Evolutionary conservation across 2,329 filamentous ascomycete genomes (phyloP).

Genomic region (Orbilia oligospora): DNA sequence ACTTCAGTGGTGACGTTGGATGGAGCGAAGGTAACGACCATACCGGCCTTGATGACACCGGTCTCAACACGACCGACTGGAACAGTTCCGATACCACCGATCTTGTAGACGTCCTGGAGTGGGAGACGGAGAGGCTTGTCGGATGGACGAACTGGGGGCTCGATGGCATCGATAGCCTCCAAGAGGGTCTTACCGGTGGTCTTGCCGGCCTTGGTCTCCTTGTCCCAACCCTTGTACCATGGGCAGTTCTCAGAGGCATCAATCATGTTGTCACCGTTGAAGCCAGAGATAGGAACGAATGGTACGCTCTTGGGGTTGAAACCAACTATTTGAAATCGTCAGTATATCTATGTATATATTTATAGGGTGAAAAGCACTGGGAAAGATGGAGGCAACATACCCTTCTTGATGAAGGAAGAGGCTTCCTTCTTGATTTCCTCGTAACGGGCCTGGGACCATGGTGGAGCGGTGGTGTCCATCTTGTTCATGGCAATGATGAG

Average conservation of each 20-base stretch:
- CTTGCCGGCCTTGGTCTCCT: conserved; percentile 94
- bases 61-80: conserved; percentile 99
- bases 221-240: conserved; percentile 99
- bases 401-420: conserved; percentile 99
- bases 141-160: conserved; percentile 90
- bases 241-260: conserved; percentile 89
- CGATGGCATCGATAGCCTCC: conserved; percentile 97
- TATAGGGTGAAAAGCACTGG: neutral
- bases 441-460: conserved; percentile 93
- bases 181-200: conserved; percentile 95
- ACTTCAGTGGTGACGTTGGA: conserved; percentile 99
- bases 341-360: neutral
- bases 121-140: conserved; percentile 99
- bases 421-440: conserved; percentile 99
- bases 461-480: conserved; percentile 96
- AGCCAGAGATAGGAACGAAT: conserved; percentile 99
- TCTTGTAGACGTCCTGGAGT: conserved; percentile 99
- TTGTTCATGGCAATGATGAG: conserved; percentile 99
- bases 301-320: conserved; percentile 99
- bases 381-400: conserved; percentile 17
- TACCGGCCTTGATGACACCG: conserved; percentile 89
- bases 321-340: conserved; percentile 74
- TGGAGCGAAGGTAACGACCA: conserved; percentile 98
- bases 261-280: conserved; percentile 99
- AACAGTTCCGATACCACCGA: conserved; percentile 98